Conservation (phyloP, 805 yeast genomes). For the Starmerella gropengiesseri region DNA sequence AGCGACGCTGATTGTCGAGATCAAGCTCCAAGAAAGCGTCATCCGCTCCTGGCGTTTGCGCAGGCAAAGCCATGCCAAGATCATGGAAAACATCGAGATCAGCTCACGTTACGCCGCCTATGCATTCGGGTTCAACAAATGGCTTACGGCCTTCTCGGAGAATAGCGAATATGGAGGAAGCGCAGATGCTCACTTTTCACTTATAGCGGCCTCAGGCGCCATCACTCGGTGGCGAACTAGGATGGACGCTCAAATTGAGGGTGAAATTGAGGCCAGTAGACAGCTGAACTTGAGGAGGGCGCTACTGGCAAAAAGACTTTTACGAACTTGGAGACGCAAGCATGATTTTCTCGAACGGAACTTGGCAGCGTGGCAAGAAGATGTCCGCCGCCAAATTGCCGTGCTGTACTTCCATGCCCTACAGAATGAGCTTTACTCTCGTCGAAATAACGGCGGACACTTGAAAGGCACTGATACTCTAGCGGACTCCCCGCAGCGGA, state of each 20-base stretch:
- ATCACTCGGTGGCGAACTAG: background rate
- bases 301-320: background rate
- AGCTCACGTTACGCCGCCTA: too few relatives aligned
- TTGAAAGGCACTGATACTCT: background rate
- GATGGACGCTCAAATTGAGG: background rate
- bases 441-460: background rate
- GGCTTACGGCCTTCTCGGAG: too few relatives aligned
- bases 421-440: background rate
- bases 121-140: too few relatives aligned
- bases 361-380: background rate
- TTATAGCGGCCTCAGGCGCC: background rate
- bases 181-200: background rate
- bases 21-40: too few relatives aligned
- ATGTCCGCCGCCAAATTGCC: background rate
- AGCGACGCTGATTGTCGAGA: too few relatives aligned
- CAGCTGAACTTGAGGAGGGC: background rate
- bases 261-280: background rate
- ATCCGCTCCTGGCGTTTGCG: too few relatives aligned
- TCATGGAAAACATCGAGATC: too few relatives aligned
- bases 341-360: background rate
- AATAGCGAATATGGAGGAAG: too few relatives aligned
- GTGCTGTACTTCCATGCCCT: background rate
- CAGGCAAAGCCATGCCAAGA: too few relatives aligned
- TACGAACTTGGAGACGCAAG: conserved; percentile 1
- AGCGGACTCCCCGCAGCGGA: background rate